Base-by-base conservation (phyloP, 192 early-diverging fungal genomes). In the Spizellomyces punctatus region DNA sequence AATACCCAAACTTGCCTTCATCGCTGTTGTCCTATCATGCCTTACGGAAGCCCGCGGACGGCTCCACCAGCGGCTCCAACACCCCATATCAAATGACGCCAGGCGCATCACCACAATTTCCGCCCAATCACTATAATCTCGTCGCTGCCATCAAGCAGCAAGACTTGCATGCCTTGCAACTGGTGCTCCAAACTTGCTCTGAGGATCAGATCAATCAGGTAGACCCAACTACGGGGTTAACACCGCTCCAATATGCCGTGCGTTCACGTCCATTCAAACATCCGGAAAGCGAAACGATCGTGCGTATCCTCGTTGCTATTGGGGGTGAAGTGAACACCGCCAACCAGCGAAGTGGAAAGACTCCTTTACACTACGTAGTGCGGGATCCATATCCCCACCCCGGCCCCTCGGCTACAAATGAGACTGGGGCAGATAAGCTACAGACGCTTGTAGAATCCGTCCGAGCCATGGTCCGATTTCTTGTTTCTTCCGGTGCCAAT, bases 161-260 rank as follows among this genome's bases (percentile, higher is more conserved):
- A 8, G 89, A 90, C 64, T 81, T 83, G 69, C 73, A 76, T 65
- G 75, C 78, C n/a, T 63, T 90, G 0, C 83, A 85, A 43, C 78
- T 77, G 0, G 50, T 90, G 57, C 14, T 77, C 55, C 19, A 67
- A 72, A 14, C 72, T 73, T 4, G 67, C 78, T 19, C 77, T 81
- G 8, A 81, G 83, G 17, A 17, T 10, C 12, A 46, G 6, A 17
- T 62, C 16, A 62, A 62, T 58, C 67, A 81, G 62, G 79, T 81
- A 49, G 89, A 90, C 52, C 66, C 77, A 19, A 81, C 81, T 44
- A 89, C 77, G 10, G 89, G 89, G 0, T 42, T 90, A n/a, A 89
- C 85, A 16, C 82, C 82, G 10, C 52, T 90, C 0, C 89, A 90
- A 54, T 84, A 87, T 66, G 87, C 89, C 0, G 77, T 85, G 60